Evolutionary conservation across 2,329 filamentous ascomycete genomes (phyloP).

Genomic region (Aspergillus ibericus): DNA sequence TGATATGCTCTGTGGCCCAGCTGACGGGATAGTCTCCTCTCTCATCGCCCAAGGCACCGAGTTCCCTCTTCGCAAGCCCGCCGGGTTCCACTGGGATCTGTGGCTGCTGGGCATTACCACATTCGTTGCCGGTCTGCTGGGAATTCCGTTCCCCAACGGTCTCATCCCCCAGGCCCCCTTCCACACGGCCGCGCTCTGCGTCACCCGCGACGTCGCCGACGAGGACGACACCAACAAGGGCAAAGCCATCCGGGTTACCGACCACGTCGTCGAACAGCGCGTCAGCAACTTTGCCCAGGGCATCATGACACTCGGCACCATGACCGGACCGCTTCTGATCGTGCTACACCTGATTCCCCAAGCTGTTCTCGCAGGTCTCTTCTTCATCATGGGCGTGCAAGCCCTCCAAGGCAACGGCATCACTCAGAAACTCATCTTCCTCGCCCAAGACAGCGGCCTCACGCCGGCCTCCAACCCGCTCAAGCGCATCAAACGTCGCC

Average conservation of each 20-base stretch:
- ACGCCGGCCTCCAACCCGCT: conserved; percentile 61
- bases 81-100: conserved; percentile 83
- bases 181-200: conserved; percentile 76
- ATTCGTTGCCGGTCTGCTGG: conserved; percentile 71
- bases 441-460: conserved; percentile 64
- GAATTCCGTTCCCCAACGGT: conserved; percentile 78
- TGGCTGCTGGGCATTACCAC: conserved; percentile 79
- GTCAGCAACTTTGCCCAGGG: conserved; percentile 77
- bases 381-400: conserved; percentile 83
- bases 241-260: conserved; percentile 62
- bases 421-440: conserved; percentile 70
- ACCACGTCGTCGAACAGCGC: conserved; percentile 66
- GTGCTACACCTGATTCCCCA: conserved; percentile 78
- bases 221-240: conserved; percentile 61
- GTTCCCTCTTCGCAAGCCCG: conserved; percentile 76
- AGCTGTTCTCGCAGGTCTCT: conserved; percentile 75
- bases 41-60: conserved; percentile 81
- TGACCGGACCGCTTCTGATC: conserved; percentile 71
- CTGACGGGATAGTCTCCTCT: conserved; percentile 62
- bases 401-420: conserved; percentile 76
- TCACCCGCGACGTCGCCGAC: conserved; percentile 59
- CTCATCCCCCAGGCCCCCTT: conserved; percentile 82
- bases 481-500: conserved; percentile 58
- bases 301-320: conserved; percentile 74
- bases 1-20: neutral